phyloP scores from a whole-genome alignment of 2,329 filamentous ascomycete genomes.

The Acrocalymma vagum region DNA sequence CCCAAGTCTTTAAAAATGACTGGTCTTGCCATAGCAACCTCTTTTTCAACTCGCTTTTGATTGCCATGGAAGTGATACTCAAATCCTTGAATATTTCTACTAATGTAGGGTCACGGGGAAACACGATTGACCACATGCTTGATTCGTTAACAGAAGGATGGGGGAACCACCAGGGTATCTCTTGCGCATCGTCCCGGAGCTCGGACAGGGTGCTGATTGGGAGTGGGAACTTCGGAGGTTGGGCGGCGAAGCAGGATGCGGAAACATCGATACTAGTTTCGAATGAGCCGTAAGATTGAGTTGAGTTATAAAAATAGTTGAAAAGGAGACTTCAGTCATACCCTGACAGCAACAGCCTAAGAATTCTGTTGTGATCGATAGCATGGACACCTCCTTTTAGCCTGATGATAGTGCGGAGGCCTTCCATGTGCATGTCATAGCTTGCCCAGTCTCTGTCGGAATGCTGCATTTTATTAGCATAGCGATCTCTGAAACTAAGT shows the following conservation, averaged over 20 bases:
- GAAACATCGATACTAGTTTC: constrained; percentile 18
- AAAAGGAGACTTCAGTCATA: constrained; percentile 17
- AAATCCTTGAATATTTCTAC: constrained; percentile 17
- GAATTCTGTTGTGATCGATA: constrained; percentile 16
- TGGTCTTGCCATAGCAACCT: constrained; percentile 17
- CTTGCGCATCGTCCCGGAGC: constrained; percentile 13
- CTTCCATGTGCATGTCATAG: constrained; percentile 16
- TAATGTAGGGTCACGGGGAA: constrained; percentile 13
- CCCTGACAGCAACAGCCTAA: constrained; percentile 16
- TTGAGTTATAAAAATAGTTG: constrained; percentile 12
- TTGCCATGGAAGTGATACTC: constrained; percentile 14
- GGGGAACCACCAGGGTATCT: constrained; percentile 17
- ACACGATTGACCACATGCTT: constrained; percentile 14
- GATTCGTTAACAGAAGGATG: constrained; percentile 15
- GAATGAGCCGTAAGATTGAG: constrained; percentile 11
- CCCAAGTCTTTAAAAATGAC: constrained; percentile 15
- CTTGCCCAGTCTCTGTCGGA: constrained; percentile 15
- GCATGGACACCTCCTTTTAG: constrained; percentile 16
- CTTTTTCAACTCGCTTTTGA: constrained; percentile 16
- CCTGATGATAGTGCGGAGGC: constrained; percentile 15
- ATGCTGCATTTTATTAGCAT: constrained; percentile 14
- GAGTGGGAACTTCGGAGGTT: constrained; percentile 14
- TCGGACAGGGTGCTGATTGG: constrained; percentile 13
- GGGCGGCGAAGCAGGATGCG: constrained; percentile 16
- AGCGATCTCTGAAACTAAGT: constrained; percentile 12